These are phyloP conservation scores for Neofusicoccum umdonicola DNA, from an alignment of 2,329 filamentous ascomycete species.

Conservation along the genomic window DNA sequence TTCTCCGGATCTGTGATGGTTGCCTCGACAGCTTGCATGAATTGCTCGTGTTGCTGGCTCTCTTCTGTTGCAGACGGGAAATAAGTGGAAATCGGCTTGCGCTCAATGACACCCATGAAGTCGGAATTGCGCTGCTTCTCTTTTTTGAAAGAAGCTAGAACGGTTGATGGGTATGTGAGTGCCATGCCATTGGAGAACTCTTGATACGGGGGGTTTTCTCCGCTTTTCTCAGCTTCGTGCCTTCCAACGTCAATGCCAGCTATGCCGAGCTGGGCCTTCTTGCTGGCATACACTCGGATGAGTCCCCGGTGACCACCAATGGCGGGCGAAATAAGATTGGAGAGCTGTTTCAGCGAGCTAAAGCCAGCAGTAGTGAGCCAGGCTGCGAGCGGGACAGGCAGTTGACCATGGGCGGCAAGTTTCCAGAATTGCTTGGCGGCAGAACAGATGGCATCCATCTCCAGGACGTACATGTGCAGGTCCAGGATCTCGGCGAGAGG, in stretches of 20 bases:
- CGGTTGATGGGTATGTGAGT: neutral
- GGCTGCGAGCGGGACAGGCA: constrained; percentile 14
- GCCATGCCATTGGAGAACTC: constrained; percentile 1
- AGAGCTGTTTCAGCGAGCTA: neutral
- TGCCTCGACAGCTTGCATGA: neutral
- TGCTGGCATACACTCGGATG: neutral
- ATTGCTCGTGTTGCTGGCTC: neutral
- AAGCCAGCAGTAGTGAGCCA: constrained; percentile 16
- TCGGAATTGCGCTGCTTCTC: neutral
- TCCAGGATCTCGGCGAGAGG: constrained; percentile 12
- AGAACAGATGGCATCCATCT: constrained; percentile 13
- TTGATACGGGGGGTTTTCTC: neutral
- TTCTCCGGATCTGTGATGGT: neutral
- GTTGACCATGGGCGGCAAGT: neutral
- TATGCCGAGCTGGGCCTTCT: neutral
- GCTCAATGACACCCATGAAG: neutral
- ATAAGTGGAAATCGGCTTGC: neutral
- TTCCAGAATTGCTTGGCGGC: constrained; percentile 12
- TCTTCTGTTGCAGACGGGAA: neutral
- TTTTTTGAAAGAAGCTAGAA: neutral
- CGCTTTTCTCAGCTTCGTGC: neutral
- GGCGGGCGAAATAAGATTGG: neutral
- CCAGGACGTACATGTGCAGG: constrained; percentile 11
- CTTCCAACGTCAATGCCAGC: neutral
- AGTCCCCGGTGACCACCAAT: neutral